Evolutionary conservation across 2,329 filamentous ascomycete species (phyloP), one percentile per base, ranked within the genome.

Genomic region (Orbilia brochopaga): DNA sequence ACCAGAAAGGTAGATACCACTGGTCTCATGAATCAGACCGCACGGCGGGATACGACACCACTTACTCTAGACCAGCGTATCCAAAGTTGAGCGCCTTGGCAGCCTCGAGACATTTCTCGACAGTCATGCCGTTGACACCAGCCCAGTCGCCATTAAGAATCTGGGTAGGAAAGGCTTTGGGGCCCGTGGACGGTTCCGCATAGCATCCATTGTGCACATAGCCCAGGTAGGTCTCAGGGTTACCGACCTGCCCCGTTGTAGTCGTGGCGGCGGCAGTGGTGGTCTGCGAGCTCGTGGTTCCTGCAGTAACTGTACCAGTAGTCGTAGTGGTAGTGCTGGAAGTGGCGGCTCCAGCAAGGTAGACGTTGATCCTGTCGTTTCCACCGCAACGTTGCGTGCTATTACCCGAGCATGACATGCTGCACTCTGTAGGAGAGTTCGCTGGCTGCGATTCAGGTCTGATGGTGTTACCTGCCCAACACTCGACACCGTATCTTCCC

Each of bases 381-480:
- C 78, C 80, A 19, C 82, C 82, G 61, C 82, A 83, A 61, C 77
- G 80, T 76, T 82, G 77, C 1, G 58, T 51, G 11, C 63, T 74
- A 56, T 79, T 79, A 0, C 81, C 81, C 1, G 77, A 77, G 74
- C 81, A 83, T 17, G 78, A 73, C 80, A 83, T 82, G 3, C 64
- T 75, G 75, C 81, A 83, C 23, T 83, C 80, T 1, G 62, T 67
- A 23, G 62, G 74, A 1, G 77, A 67, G 3, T 76, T 79, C 57
- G 74, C 23, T n/a, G 42, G 32, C 1, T n/a, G 54, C 48, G 0
- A 37, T 53, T 13, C n/a, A n/a, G 50, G 19, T 23, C 51, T 62
- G 4, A 75, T 40, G 6, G 61, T 51, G 4, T 54, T 66, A 24
- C 51, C 65, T 17, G 56, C 70, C 62, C 69, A 75, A 21, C 74